These are phyloP conservation scores for Apiospora pterosperma DNA, from an alignment of 2,329 filamentous ascomycete genomes.

Conservation along the genomic window DNA sequence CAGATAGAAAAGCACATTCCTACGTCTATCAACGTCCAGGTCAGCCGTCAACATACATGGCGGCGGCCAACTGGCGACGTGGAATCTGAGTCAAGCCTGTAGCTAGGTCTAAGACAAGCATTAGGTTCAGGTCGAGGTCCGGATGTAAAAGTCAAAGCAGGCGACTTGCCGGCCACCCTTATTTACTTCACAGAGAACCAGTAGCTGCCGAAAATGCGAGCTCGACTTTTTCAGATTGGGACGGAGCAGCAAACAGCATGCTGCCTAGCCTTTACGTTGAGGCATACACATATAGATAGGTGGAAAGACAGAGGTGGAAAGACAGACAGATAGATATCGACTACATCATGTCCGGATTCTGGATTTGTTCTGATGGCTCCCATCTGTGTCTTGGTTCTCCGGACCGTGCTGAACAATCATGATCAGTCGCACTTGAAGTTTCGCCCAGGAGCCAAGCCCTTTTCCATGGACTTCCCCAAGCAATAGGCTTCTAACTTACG, in stretches of 20 bases:
- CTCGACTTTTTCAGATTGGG: neutral
- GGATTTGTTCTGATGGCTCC: neutral
- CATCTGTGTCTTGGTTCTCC: neutral
- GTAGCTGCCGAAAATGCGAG: neutral
- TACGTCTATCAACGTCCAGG: neutral
- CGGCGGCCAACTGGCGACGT: neutral
- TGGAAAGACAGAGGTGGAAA: no score
- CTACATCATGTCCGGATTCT: no score
- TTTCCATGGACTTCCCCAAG: constrained; percentile 1
- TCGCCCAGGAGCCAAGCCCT: neutral
- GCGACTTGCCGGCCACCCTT: neutral
- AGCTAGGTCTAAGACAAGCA: neutral
- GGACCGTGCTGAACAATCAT: neutral
- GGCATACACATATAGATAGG: neutral
- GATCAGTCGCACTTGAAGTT: neutral
- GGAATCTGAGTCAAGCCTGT: neutral
- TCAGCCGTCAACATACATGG: no score
- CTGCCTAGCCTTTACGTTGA: neutral
- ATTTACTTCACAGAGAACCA: neutral
- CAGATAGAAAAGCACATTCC: neutral
- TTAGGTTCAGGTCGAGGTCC: neutral
- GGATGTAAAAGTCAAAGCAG: neutral
- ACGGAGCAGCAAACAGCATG: neutral
- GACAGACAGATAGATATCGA: no score
- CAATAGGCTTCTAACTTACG: constrained; percentile 1